phyloP scores from a whole-genome alignment of 2,329 filamentous ascomycete species.

The Beauveria asiatica region DNA sequence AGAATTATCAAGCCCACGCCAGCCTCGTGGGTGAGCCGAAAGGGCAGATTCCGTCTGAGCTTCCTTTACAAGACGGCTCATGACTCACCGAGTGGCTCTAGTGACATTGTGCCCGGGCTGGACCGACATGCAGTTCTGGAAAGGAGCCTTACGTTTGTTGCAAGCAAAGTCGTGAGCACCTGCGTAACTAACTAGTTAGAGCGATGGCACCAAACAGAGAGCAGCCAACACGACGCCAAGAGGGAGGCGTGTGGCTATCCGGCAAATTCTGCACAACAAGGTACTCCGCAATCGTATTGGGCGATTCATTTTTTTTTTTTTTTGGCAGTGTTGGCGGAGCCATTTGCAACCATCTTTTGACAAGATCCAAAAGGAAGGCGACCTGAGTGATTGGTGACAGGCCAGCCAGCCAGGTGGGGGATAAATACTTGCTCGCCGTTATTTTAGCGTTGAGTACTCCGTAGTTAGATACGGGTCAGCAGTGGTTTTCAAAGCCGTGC shows the following conservation, averaged over 20 bases:
- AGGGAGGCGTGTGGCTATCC: neutral
- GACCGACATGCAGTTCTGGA: neutral
- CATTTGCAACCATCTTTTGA: neutral
- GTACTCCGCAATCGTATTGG: neutral
- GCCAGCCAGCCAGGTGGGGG: neutral
- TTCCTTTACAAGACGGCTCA: neutral
- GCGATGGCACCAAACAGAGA: neutral
- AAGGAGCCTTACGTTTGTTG: neutral
- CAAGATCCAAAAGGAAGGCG: neutral
- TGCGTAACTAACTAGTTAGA: too few relatives aligned
- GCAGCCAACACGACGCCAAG: neutral
- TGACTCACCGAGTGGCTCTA: conserved; percentile 8
- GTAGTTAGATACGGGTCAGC: neutral
- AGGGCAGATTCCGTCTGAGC: neutral
- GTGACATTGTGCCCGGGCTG: neutral
- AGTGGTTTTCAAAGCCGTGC: neutral
- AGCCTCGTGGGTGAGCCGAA: neutral
- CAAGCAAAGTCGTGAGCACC: neutral
- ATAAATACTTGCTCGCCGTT: neutral
- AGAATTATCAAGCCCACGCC: neutral
- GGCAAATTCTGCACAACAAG: neutral
- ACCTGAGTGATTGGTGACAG: neutral
- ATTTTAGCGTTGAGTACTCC: neutral
- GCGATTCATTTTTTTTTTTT: too few relatives aligned
- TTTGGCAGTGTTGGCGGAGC: neutral